These are phyloP conservation scores for Fusarium sp. DNA, from an alignment of 2,329 filamentous ascomycete genomes.

Conservation along the genomic window DNA sequence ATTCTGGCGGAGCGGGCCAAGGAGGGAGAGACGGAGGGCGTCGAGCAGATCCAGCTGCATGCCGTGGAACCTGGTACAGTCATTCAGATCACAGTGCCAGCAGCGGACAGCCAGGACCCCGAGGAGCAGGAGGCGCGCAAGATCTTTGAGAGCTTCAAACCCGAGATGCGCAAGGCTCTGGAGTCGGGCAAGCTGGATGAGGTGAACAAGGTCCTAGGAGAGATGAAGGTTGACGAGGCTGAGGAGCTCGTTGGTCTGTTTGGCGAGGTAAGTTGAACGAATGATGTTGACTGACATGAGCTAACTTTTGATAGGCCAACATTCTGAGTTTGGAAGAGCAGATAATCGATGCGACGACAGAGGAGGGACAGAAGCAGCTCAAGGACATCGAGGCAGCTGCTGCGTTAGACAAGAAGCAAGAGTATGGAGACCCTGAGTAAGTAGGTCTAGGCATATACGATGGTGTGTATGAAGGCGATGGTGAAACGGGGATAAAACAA, in stretches of 20 bases:
- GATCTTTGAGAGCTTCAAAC: slow-evolving; percentile 86
- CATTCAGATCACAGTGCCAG: slow-evolving; percentile 88
- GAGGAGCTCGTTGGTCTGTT: slow-evolving; percentile 86
- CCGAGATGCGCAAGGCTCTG: slow-evolving; percentile 83
- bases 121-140: slow-evolving; percentile 73
- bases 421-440: slow-evolving; percentile 56
- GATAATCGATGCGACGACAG: slow-evolving; percentile 94
- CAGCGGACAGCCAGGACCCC: slow-evolving; percentile 73
- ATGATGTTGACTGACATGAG: neutral
- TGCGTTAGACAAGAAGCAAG: slow-evolving; percentile 43
- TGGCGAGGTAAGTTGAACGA: slow-evolving; percentile 67
- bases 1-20: slow-evolving; percentile 69
- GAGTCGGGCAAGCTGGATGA: slow-evolving; percentile 87
- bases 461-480: neutral
- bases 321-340: slow-evolving; percentile 93
- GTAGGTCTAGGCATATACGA: neutral
- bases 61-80: slow-evolving; percentile 93
- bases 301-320: slow-evolving; percentile 67
- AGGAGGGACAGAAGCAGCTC: slow-evolving; percentile 82
- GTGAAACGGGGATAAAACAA: slow-evolving; percentile 5
- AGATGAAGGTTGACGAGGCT: slow-evolving; percentile 89
- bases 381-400: slow-evolving; percentile 76
- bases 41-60: slow-evolving; percentile 97
- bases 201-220: slow-evolving; percentile 72
- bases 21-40: slow-evolving; percentile 70